Evolutionary conservation across 2,329 filamentous ascomycete genomes (phyloP).

Genomic region (Davidsoniella eucalypti): DNA sequence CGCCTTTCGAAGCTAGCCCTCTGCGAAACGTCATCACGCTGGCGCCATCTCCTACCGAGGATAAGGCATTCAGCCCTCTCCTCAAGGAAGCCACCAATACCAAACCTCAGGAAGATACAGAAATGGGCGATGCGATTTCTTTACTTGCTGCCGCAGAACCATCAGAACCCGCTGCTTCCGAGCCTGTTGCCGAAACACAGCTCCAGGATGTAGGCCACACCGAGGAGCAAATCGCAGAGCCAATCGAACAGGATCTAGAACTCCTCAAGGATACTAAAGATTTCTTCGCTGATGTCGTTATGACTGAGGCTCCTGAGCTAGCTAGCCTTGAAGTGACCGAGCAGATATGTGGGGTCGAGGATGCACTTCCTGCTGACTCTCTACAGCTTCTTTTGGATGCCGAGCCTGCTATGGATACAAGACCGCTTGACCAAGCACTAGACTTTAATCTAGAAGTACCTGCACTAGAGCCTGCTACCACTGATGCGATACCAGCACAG

Average conservation of each 20-base stretch:
- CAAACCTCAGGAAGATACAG: not conserved
- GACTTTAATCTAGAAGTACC: not conserved
- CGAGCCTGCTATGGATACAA: too few species aligned
- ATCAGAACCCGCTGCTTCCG: not conserved
- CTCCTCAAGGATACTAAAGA: too few species aligned
- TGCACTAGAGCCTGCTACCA: not conserved
- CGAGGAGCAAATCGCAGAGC: not conserved
- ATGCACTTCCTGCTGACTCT: not conserved
- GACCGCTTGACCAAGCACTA: not conserved
- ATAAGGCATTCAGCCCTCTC: not conserved
- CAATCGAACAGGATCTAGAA: not conserved
- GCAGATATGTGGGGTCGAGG: not conserved
- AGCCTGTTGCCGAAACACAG: not conserved
- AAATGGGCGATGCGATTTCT: not conserved
- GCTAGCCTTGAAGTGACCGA: slow-evolving; percentile 4
- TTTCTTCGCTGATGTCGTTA: slow-evolving; percentile 17
- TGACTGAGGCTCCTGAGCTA: slow-evolving; percentile 13
- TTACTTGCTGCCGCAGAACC: not conserved
- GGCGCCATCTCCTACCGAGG: slow-evolving; percentile 1
- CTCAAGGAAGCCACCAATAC: not conserved
- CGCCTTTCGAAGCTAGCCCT: slow-evolving; percentile 7
- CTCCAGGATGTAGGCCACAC: not conserved
- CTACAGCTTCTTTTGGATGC: not conserved
- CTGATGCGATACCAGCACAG: not conserved
- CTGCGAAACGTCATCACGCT: slow-evolving; percentile 9